A percentile compares a stretch with the other conserved stretches of the same genome.
Evolutionary conservation across 257 asterid species (phyloP).

Genomic region (Solanum pinnatisectum): DNA sequence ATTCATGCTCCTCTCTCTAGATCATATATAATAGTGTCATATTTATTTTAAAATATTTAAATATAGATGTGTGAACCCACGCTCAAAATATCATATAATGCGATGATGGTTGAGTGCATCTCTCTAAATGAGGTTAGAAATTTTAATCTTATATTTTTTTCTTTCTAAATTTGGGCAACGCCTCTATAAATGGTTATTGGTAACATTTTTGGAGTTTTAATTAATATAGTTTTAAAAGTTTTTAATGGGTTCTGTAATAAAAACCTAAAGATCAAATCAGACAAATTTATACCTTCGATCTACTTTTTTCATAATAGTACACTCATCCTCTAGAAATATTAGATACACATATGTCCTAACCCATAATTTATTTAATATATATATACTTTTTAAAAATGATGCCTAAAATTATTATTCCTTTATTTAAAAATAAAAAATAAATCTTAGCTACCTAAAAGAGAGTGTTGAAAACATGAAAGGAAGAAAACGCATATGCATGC

Average conservation of each 20-base stretch:
- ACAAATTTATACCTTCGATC: too few species aligned
- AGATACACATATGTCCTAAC: not conserved
- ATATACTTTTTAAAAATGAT: too few species aligned
- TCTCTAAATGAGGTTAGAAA: not conserved
- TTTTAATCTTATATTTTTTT: not conserved
- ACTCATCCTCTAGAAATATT: not conserved
- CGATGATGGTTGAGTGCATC: not conserved
- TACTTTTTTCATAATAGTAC: not conserved
- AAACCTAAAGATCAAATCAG: not conserved
- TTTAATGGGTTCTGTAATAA: too few species aligned
- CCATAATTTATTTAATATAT: too few species aligned
- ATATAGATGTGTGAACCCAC: too few species aligned
- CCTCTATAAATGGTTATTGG: not conserved
- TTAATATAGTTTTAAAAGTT: too few species aligned
- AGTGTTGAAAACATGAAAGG: too few species aligned
- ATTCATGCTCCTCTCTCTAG: not conserved
- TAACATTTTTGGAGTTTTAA: not conserved
- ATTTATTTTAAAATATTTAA: too few species aligned
- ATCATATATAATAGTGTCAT: too few species aligned
- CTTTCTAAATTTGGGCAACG: not conserved
- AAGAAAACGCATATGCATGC: not conserved
- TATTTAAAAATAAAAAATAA: too few species aligned
- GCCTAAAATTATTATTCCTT: too few species aligned
- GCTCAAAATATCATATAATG: not conserved
- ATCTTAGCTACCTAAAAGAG: not conserved